Evolutionary conservation across 1,284 basidiomycete genomes (phyloP), one percentile per base, ranked within the genome.

Genomic region (Ustilago trichophora): DNA sequence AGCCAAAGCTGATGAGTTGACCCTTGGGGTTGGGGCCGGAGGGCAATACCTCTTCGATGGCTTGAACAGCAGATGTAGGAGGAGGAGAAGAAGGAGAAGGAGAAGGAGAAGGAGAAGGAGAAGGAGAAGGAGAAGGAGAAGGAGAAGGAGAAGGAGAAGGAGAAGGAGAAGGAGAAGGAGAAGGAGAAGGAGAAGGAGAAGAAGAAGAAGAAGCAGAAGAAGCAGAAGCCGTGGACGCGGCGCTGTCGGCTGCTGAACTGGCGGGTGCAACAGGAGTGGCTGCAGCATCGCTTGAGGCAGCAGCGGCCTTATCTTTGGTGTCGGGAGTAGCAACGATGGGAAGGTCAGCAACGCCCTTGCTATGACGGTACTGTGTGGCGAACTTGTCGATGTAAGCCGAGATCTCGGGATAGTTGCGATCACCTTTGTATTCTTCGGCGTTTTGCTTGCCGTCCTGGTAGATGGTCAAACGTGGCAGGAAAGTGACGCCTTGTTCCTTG

Each of bases 371-470:
- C 19, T 67, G 36, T 9, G 36, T 29, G 10, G 73, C 75, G 24
- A 75, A 46, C 36, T 57, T 46, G 29, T 78, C 76, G 21, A 78
- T 66, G 41, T 65, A 78, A 13, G 56, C 65, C 29, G 73, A 64
- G 26, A 78, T 51, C 19, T 67, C 66, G 15, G 64, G 62, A 46
- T 76, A 78, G 45, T 73, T 70, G 34, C 76, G 58, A 25, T 69
- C 51, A 16, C 71, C 66, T 34, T 68, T 55, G 59, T 73, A 77
- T 26, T 58, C 60, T 16, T 58, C 52, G 0, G 43, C 33, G 16
- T 49, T 37, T 55, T 72, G 55, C 41, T 52, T 50, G 22, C 79
- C 79, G 48, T 80, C 76, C 44, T 57, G 42, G 51, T 79, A 80
- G 54, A 78, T 40, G 26, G 47, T 70, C n/a, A 79, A 45, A 9